phyloP scores from a whole-genome alignment of 305 asterid species.

The Vinca major region DNA sequence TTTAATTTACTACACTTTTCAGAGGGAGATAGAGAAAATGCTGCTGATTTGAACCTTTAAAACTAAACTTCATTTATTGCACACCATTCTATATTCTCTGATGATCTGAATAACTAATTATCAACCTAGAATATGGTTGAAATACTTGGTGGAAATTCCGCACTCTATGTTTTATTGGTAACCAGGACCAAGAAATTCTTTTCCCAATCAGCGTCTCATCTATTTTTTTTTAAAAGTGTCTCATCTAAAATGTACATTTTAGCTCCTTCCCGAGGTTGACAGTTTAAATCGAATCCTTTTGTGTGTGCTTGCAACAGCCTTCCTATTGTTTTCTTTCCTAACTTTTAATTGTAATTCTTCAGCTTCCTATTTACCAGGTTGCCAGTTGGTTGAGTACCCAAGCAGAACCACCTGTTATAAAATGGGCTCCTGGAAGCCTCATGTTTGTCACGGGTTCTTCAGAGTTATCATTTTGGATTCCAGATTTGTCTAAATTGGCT shows the following conservation, averaged over 20 bases:
- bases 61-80: no score
- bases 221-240: no score
- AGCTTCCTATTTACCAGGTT: conserved; percentile 38
- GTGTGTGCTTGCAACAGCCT: background rate
- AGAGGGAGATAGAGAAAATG: background rate
- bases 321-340: background rate
- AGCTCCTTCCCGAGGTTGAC: background rate
- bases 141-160: background rate
- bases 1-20: background rate
- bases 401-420: conserved; percentile 77
- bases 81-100: background rate
- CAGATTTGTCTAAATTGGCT: conserved; percentile 85
- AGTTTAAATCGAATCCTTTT: background rate
- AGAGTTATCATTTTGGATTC: conserved; percentile 90
- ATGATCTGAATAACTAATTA: background rate
- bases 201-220: background rate
- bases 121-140: background rate
- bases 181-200: background rate
- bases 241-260: background rate
- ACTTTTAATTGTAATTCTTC: background rate
- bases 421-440: conserved; percentile 95
- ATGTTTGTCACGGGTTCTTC: conserved; percentile 97
- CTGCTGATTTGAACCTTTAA: background rate
- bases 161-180: background rate
- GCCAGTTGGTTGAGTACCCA: conserved; percentile 95